Conservation (phyloP, 2,329 filamentous ascomycete genomes). For the Dactylella cylindrospora region DNA sequence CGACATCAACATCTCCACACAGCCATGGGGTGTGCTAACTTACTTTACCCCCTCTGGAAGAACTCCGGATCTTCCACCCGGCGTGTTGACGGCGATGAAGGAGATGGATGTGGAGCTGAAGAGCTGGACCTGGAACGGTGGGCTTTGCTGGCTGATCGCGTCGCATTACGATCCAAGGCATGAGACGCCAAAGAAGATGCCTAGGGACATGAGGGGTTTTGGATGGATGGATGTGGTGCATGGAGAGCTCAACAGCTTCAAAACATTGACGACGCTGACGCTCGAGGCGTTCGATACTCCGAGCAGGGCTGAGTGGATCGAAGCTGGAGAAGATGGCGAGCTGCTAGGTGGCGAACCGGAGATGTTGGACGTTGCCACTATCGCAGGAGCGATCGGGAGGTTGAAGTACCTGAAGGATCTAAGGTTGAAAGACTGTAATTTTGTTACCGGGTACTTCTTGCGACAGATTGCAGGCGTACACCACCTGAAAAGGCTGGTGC, state of each 20-base stretch:
- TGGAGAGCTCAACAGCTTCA: conserved; percentile 21
- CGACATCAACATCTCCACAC: conserved; percentile 18
- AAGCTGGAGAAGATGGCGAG: too few species aligned
- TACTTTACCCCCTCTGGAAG: not conserved
- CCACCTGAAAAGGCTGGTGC: conserved; percentile 9
- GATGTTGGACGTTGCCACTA: conserved; percentile 11
- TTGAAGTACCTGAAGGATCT: conserved; percentile 32
- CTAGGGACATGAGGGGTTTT: conserved; percentile 3
- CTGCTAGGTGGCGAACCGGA: too few species aligned
- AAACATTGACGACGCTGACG: conserved; percentile 15
- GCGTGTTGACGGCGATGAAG: conserved; percentile 6
- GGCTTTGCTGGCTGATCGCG: conserved; percentile 10
- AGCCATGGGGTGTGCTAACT: not conserved
- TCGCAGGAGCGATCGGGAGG: conserved; percentile 19
- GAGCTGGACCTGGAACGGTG: conserved; percentile 28
- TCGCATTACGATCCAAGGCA: conserved; percentile 10
- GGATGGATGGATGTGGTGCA: conserved; percentile 30
- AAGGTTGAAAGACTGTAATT: conserved; percentile 8
- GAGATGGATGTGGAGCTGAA: conserved; percentile 7
- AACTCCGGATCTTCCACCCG: conserved; percentile 13
- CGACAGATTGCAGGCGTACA: conserved; percentile 21
- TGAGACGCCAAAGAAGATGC: conserved; percentile 1
- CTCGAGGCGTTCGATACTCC: conserved; percentile 13
- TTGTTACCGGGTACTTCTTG: conserved; percentile 31
- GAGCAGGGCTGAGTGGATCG: not conserved